Evolutionary conservation across 306 rosid species (phyloP).

Genomic region (Gastrolobium bilobum): DNA sequence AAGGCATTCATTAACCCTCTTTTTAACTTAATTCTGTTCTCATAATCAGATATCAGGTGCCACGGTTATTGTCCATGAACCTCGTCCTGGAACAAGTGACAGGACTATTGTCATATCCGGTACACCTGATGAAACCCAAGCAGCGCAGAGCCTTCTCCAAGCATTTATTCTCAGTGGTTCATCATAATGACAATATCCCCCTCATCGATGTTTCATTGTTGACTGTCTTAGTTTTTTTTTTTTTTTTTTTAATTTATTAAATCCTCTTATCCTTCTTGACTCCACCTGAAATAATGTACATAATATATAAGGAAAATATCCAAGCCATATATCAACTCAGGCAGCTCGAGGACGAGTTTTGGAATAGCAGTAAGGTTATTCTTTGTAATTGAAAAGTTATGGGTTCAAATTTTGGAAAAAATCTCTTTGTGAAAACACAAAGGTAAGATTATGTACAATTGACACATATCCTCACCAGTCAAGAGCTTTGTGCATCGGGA

Average conservation of each 20-base stretch:
- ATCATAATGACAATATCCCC: constrained; percentile 51
- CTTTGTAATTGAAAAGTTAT: too few species aligned
- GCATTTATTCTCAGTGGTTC: constrained; percentile 90
- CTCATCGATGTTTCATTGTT: neutral
- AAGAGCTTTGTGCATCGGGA: too few species aligned
- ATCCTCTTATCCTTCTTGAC: neutral
- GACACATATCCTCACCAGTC: too few species aligned
- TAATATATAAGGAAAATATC: constrained; percentile 21
- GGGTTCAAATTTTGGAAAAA: too few species aligned
- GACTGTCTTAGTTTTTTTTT: neutral
- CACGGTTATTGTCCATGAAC: constrained; percentile 71
- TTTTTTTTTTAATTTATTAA: neutral
- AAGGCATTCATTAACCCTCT: neutral
- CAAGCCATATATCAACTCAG: neutral
- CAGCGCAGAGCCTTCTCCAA: constrained; percentile 96
- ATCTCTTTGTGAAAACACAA: too few species aligned
- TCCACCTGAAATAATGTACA: constrained; percentile 46
- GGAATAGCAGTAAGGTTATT: too few species aligned
- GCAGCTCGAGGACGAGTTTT: too few species aligned
- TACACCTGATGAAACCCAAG: constrained; percentile 93
- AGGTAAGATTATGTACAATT: too few species aligned
- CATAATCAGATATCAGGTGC: constrained; percentile 87
- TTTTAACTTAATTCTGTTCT: constrained; percentile 29
- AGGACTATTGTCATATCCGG: constrained; percentile 83
- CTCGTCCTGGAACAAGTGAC: constrained; percentile 68